A percentile compares a stretch with the other conserved stretches of the same genome.
These are phyloP conservation scores for Pythium scleroteichum DNA, from an alignment of 352 stramenopile species.

Conservation along the genomic window DNA sequence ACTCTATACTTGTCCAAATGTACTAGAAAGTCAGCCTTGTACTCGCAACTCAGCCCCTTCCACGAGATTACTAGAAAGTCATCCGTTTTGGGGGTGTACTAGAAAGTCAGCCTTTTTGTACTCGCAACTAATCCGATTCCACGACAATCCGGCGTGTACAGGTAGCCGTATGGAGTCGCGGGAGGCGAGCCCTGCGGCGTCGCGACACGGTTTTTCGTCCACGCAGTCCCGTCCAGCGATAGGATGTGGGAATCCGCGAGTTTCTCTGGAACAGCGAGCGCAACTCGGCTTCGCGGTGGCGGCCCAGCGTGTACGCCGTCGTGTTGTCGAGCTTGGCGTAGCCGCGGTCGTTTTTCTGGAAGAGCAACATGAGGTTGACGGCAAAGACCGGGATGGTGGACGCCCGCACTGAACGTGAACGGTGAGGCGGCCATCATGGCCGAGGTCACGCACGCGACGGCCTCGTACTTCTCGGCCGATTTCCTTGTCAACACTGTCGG, in stretches of 20 bases:
- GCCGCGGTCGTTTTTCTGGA: slow-evolving; percentile 38
- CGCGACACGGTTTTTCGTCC: slow-evolving; percentile 24
- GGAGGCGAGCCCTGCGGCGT: background rate
- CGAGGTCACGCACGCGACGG: slow-evolving; percentile 37
- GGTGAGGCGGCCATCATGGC: slow-evolving; percentile 39
- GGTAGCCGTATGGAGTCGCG: slow-evolving; percentile 38
- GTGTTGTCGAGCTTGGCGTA: slow-evolving; percentile 47
- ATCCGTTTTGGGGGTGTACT: no score
- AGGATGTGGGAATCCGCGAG: slow-evolving; percentile 31
- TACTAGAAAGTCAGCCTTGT: no score
- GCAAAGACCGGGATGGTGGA: slow-evolving; percentile 31
- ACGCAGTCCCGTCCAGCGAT: slow-evolving; percentile 34
- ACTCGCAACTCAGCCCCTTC: no score
- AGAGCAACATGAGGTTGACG: slow-evolving; percentile 46
- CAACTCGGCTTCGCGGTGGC: slow-evolving; percentile 22
- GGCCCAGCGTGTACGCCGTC: slow-evolving; percentile 36
- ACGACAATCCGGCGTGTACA: slow-evolving; percentile 39
- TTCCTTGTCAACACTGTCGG: slow-evolving; percentile 37
- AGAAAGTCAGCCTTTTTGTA: no score
- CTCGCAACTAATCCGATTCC: no score
- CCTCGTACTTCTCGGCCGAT: slow-evolving; percentile 35
- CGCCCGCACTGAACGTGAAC: slow-evolving; percentile 42
- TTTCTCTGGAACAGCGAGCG: slow-evolving; percentile 30
- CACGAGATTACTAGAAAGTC: no score
- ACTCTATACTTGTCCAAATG: no score